A percentile compares a stretch with the other conserved stretches of the same genome.
phyloP scores from a whole-genome alignment of 441 rosid genomes.

The Daphne laureola region DNA sequence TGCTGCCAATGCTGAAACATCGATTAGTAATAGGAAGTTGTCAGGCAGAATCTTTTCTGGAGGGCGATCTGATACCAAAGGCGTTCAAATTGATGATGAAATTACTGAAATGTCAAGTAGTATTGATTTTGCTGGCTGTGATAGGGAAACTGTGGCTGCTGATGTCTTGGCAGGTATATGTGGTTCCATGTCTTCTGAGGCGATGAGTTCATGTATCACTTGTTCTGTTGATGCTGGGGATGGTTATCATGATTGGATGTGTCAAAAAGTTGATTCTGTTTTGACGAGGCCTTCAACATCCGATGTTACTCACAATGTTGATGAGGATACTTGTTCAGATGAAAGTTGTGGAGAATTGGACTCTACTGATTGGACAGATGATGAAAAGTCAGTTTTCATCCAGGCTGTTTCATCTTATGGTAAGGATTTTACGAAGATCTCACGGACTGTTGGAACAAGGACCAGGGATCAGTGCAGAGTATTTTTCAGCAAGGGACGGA shows the following conservation, averaged over 20 bases:
- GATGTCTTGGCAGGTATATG: constrained; percentile 75
- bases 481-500: constrained; percentile 90
- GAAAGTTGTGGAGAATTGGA: constrained; percentile 89
- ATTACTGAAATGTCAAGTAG: constrained; percentile 42
- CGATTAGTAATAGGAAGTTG: constrained; percentile 25
- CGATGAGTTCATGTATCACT: constrained; percentile 76
- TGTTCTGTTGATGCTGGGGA: constrained; percentile 60
- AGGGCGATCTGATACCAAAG: constrained; percentile 39
- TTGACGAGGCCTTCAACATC: constrained; percentile 44
- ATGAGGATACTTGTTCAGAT: constrained; percentile 85
- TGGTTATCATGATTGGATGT: constrained; percentile 39
- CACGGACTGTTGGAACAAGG: constrained; percentile 57
- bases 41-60: constrained; percentile 40
- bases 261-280: constrained; percentile 37
- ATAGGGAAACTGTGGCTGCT: constrained; percentile 74
- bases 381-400: constrained; percentile 69
- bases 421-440: constrained; percentile 75
- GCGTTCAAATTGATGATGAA: constrained; percentile 32
- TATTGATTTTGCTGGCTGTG: constrained; percentile 42
- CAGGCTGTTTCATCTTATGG: constrained; percentile 68
- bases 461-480: constrained; percentile 81
- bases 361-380: constrained; percentile 87
- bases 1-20: constrained; percentile 61
- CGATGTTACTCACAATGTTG: constrained; percentile 56
- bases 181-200: constrained; percentile 86